Evolutionary conservation across 257 asterid genomes (phyloP).

Genomic region (Cruciata laevipes): DNA sequence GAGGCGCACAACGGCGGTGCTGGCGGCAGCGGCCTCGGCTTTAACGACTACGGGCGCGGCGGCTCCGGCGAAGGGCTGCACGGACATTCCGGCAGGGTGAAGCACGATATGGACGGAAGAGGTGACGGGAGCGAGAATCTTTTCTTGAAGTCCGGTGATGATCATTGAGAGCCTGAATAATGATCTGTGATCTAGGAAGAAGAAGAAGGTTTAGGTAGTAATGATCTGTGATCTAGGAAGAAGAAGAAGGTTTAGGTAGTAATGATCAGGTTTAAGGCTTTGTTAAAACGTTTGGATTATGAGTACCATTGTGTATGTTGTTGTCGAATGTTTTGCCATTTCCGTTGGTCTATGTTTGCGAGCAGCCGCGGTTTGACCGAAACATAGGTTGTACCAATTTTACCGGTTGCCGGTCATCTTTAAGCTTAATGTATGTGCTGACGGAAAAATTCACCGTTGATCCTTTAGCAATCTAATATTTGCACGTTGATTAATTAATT

Average conservation of each 20-base stretch:
- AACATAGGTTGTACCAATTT: neutral
- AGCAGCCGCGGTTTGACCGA: neutral
- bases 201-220: conserved; percentile 5
- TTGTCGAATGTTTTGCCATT: neutral
- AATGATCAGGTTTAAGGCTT: neutral
- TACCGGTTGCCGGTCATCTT: neutral
- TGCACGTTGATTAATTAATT: neutral
- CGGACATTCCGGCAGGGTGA: conserved; percentile 24
- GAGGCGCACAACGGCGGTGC: conserved; percentile 40
- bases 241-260: neutral
- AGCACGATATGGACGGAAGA: conserved; percentile 58
- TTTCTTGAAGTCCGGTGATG: conserved; percentile 53
- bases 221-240: conserved; percentile 9
- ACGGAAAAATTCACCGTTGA: neutral
- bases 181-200: conserved; percentile 10
- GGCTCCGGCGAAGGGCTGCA: conserved; percentile 20
- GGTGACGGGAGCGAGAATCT: conserved; percentile 66
- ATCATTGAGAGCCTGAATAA: conserved; percentile 44
- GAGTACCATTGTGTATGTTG: neutral
- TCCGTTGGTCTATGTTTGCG: neutral
- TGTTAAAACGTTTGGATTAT: neutral
- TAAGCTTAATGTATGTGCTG: neutral
- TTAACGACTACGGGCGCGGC: conserved; percentile 48
- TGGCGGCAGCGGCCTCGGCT: conserved; percentile 29
- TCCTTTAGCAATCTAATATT: no score